Evolutionary conservation across 441 rosid species (phyloP).

Genomic region (Populus trichocarpa): DNA sequence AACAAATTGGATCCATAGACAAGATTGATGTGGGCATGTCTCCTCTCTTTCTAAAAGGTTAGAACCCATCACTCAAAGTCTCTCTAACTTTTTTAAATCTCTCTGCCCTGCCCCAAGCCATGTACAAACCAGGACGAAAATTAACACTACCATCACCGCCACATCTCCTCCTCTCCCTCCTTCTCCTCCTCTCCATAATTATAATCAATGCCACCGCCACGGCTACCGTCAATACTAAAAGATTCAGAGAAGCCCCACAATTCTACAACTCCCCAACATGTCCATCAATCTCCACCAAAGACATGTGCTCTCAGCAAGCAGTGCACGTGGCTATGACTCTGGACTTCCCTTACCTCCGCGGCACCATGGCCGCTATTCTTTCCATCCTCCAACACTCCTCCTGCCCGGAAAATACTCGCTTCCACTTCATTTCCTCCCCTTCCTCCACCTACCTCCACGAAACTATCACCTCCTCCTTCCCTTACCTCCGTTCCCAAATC

Average conservation of each 20-base stretch:
- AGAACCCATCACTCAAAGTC: background rate
- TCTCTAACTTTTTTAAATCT: background rate
- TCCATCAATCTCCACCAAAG: slow-evolving; percentile 21
- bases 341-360: slow-evolving; percentile 77
- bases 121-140: slow-evolving; percentile 14
- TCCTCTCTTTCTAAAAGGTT: background rate
- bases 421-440: slow-evolving; percentile 74
- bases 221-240: slow-evolving; percentile 22
- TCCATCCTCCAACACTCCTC: slow-evolving; percentile 89
- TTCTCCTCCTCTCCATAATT: slow-evolving; percentile 17
- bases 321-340: slow-evolving; percentile 94
- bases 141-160: background rate
- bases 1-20: slow-evolving; percentile 9
- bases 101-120: slow-evolving; percentile 2
- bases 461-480: slow-evolving; percentile 71
- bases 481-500: slow-evolving; percentile 55
- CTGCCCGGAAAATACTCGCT: slow-evolving; percentile 73
- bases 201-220: slow-evolving; percentile 15
- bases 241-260: slow-evolving; percentile 65
- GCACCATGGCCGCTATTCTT: slow-evolving; percentile 80
- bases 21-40: background rate
- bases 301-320: slow-evolving; percentile 45
- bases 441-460: slow-evolving; percentile 48
- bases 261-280: slow-evolving; percentile 41
- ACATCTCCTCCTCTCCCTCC: slow-evolving; percentile 8